Evolutionary conservation across 1,284 basidiomycete genomes (phyloP).

Genomic region (Acaromyces ingoldii): DNA sequence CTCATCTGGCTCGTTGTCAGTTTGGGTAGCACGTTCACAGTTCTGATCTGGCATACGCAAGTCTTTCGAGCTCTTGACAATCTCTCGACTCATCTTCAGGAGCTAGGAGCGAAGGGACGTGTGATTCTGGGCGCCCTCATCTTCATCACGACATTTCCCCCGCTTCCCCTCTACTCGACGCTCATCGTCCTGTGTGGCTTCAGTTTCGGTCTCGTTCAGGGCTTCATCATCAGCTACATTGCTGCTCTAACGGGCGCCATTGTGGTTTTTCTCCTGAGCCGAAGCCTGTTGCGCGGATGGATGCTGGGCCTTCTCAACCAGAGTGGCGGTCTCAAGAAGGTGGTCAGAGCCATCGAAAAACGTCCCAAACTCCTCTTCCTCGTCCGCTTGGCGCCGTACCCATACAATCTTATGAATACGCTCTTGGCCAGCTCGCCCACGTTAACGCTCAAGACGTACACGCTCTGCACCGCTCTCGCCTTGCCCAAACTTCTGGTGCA

Average conservation of each 20-base stretch:
- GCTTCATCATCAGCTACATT: conserved; percentile 73
- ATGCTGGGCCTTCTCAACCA: conserved; percentile 69
- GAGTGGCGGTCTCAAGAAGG: conserved; percentile 52
- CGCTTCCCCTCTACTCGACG: conserved; percentile 78
- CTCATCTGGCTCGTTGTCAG: conserved; percentile 51
- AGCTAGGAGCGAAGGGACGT: conserved; percentile 32
- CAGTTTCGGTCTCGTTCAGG: conserved; percentile 73
- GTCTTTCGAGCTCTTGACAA: conserved; percentile 45
- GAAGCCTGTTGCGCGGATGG: conserved; percentile 64
- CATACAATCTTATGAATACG: conserved; percentile 78
- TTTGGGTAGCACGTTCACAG: conserved; percentile 40
- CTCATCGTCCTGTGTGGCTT: conserved; percentile 80
- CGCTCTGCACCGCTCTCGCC: conserved; percentile 71
- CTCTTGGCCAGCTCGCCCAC: conserved; percentile 77
- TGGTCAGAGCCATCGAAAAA: conserved; percentile 79
- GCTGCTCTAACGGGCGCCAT: conserved; percentile 76
- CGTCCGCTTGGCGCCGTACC: conserved; percentile 66
- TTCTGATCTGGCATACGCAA: conserved; percentile 49
- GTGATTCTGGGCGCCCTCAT: conserved; percentile 42
- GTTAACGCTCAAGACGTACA: conserved; percentile 72
- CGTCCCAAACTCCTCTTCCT: conserved; percentile 76
- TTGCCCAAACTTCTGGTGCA: conserved; percentile 81
- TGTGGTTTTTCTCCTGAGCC: conserved; percentile 70
- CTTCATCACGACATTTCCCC: conserved; percentile 56
- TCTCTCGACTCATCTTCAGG: conserved; percentile 34